Evolutionary conservation across 441 rosid genomes (phyloP).

Genomic region (Euphorbia schlechtendalii): DNA sequence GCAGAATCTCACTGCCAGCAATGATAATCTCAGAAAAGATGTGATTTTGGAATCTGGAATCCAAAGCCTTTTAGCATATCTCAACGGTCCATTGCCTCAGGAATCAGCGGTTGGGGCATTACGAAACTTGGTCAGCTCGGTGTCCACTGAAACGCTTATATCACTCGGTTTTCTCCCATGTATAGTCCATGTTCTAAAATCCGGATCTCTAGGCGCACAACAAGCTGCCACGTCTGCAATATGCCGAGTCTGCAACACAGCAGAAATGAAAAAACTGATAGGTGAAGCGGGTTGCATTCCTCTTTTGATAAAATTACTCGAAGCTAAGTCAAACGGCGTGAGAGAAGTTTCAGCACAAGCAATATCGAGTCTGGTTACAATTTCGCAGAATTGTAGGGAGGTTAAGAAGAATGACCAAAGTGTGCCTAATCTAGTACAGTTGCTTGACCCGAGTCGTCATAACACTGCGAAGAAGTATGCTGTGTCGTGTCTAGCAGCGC

Average conservation of each 20-base stretch:
- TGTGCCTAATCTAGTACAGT: constrained; percentile 66
- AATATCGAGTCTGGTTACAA: constrained; percentile 50
- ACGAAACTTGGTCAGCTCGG: constrained; percentile 57
- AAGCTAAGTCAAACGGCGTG: constrained; percentile 49
- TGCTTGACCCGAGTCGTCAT: constrained; percentile 77
- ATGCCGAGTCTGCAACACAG: constrained; percentile 48
- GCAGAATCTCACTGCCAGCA: constrained; percentile 81
- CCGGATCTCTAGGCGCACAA: constrained; percentile 74
- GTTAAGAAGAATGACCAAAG: constrained; percentile 62
- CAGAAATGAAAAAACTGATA: constrained; percentile 55
- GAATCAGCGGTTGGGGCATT: constrained; percentile 77
- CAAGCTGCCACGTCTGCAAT: constrained; percentile 79
- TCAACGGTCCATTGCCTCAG: constrained; percentile 82
- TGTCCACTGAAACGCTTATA: constrained; percentile 43
- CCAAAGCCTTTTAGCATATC: constrained; percentile 51
- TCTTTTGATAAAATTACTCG: constrained; percentile 53
- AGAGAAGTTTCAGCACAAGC: constrained; percentile 80
- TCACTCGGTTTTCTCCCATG: constrained; percentile 51
- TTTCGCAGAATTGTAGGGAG: constrained; percentile 61
- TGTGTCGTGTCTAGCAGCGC: constrained; percentile 45
- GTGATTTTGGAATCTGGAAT: constrained; percentile 70
- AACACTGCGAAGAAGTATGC: constrained; percentile 86
- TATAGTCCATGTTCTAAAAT: constrained; percentile 61
- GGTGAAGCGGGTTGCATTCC: constrained; percentile 82
- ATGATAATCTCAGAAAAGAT: constrained; percentile 52